These are phyloP conservation scores for Phylloporus sp. DNA, from an alignment of 768 basidiomycete genomes.

Conservation along the genomic window DNA sequence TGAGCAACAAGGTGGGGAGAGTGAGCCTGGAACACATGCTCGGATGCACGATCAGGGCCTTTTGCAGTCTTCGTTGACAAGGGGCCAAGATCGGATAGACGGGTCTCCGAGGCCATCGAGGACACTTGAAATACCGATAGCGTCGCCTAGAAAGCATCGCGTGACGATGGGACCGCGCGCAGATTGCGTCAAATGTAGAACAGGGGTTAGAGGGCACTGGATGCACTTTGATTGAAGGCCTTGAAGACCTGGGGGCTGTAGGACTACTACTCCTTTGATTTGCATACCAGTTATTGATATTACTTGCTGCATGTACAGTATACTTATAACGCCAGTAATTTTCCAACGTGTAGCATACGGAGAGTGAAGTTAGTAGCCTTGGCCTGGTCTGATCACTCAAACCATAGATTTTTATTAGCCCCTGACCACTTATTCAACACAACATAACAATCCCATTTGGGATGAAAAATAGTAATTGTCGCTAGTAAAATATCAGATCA, in stretches of 20 bases:
- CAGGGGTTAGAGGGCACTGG: slow-evolving; percentile 68
- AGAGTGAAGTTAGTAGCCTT: too few relatives aligned
- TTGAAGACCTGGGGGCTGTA: background rate
- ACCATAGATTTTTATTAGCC: too few relatives aligned
- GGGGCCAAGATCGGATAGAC: slow-evolving; percentile 11
- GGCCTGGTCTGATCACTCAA: too few relatives aligned
- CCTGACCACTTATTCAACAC: slow-evolving; percentile 11
- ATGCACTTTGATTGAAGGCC: slow-evolving; percentile 53
- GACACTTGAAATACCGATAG: slow-evolving; percentile 10
- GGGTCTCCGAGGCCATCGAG: slow-evolving; percentile 16
- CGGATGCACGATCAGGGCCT: slow-evolving; percentile 3
- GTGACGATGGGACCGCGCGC: slow-evolving; percentile 70
- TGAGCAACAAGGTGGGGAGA: slow-evolving; percentile 1
- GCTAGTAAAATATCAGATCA: background rate
- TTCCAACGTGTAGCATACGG: background rate
- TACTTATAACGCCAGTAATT: background rate
- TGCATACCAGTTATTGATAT: slow-evolving; percentile 5
- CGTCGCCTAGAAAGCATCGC: slow-evolving; percentile 38
- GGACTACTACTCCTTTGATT: background rate
- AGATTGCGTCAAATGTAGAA: slow-evolving; percentile 63
- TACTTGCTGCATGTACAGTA: slow-evolving; percentile 2
- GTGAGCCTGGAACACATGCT: background rate
- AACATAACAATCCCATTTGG: slow-evolving; percentile 24
- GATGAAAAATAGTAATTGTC: background rate
- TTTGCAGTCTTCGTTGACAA: slow-evolving; percentile 1